Percentiles rank a stretch among this genome's conserved stretches.
These are phyloP conservation scores for Pichia sp. DNA, from an alignment of 1,139 yeast genomes.

Conservation along the genomic window DNA sequence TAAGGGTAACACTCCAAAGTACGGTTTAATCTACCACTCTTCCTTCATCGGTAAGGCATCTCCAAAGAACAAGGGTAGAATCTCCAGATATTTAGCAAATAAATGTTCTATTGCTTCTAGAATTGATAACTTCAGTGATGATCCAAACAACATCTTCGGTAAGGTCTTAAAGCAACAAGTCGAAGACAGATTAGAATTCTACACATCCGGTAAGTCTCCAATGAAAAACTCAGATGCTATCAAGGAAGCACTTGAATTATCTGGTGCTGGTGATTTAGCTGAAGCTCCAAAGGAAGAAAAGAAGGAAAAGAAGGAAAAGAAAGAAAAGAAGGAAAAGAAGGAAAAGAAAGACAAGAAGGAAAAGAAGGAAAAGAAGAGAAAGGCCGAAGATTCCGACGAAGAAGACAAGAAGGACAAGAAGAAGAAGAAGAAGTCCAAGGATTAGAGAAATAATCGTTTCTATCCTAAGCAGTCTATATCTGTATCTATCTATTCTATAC, in stretches of 20 bases:
- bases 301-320: slow-evolving; percentile 53
- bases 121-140: slow-evolving; percentile 93
- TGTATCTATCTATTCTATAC: not conserved
- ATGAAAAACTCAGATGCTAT: slow-evolving; percentile 96
- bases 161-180: slow-evolving; percentile 91
- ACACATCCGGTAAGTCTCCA: slow-evolving; percentile 96
- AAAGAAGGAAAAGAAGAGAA: slow-evolving; percentile 49
- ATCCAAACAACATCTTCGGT: slow-evolving; percentile 86
- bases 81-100: slow-evolving; percentile 97
- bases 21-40: slow-evolving; percentile 96
- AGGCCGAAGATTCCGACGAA: slow-evolving; percentile 45
- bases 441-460: slow-evolving; percentile 32
- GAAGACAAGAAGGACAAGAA: slow-evolving; percentile 51
- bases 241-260: slow-evolving; percentile 79
- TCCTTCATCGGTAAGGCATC: slow-evolving; percentile 96
- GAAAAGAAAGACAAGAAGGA: slow-evolving; percentile 48
- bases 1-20: slow-evolving; percentile 97
- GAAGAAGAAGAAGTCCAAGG: slow-evolving; percentile 49
- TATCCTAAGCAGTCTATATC: not conserved
- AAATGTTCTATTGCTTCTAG: slow-evolving; percentile 99
- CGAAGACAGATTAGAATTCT: slow-evolving; percentile 94
- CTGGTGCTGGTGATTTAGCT: slow-evolving; percentile 44
- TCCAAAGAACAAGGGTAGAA: slow-evolving; percentile 98
- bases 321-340: slow-evolving; percentile 47
- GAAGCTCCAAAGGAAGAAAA: slow-evolving; percentile 57